Evolutionary conservation across 2,329 filamentous ascomycete genomes (phyloP).

Genomic region (Drechslera avenae): DNA sequence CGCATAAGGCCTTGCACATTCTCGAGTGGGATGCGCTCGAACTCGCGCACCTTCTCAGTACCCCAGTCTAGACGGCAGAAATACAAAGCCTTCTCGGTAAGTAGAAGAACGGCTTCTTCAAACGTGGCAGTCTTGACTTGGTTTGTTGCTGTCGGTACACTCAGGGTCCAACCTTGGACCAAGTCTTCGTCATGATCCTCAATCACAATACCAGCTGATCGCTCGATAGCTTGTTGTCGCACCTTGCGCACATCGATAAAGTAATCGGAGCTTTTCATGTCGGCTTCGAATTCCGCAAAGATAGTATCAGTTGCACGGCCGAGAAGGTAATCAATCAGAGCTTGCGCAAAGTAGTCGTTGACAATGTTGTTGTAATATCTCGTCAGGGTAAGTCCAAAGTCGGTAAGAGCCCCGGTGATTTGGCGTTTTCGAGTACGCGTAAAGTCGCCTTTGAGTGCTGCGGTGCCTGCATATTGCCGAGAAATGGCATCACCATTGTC

Average conservation of each 20-base stretch:
- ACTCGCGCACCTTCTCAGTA: conserved; percentile 89
- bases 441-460: conserved; percentile 95
- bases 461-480: conserved; percentile 93
- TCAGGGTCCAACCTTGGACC: conserved; percentile 85
- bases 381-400: conserved; percentile 86
- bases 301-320: conserved; percentile 84
- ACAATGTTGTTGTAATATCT: conserved; percentile 86
- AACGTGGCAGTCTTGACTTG: conserved; percentile 72
- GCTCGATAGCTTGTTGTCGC: conserved; percentile 87
- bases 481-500: conserved; percentile 97
- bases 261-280: conserved; percentile 92
- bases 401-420: conserved; percentile 87
- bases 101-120: conserved; percentile 83
- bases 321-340: conserved; percentile 90
- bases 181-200: conserved; percentile 78
- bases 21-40: conserved; percentile 80
- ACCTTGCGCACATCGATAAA: conserved; percentile 84
- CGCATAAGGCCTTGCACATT: conserved; percentile 75
- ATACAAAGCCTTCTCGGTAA: conserved; percentile 86
- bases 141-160: conserved; percentile 75
- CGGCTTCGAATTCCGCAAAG: conserved; percentile 92
- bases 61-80: conserved; percentile 94
- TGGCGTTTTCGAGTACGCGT: conserved; percentile 89
- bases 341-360: conserved; percentile 96
- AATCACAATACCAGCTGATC: conserved; percentile 83